Base-by-base conservation (phyloP, 257 asterid genomes). In the Thymus mandschuricus region DNA sequence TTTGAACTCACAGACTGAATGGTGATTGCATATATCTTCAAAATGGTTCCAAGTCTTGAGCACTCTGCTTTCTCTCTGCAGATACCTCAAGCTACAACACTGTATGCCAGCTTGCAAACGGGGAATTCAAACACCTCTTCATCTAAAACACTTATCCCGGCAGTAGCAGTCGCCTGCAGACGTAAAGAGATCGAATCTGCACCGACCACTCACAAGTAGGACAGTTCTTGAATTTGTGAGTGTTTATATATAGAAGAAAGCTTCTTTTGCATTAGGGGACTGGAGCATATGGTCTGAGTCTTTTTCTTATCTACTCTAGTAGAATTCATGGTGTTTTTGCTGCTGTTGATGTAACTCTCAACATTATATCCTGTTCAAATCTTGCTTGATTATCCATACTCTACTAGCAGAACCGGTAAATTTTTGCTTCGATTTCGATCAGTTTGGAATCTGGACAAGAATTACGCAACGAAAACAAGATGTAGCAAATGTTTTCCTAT, bases 61-160 rank as follows among this genome's bases (percentile, higher is more conserved):
- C 6, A 34, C 58, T 66, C 62, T 43, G 66, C 35, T 48, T 72
- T 27, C 12, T 55, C 33, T 66, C 52, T 83, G 85, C 90, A 92
- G 96, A 92, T 75, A 70, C 71, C 6, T 70, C 71, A 55, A 60
- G 77, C 79, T 92, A 92, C 82, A 87, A 92, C 66, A 79, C 66
- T 28, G 69, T 92, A 34, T 92, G 97, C 66, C 81, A 81, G 73
- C 90, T 80, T 62, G 96, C 97, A 28, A 92, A 89, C 76, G 96
- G 96, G 64, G 92, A 87, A 60, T 89, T 75, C 73, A 87, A 87
- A 52, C 91, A 87, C 80, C 63, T 89, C 85, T 86, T 89, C 75
- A 79, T 84, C 72, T 87, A 78, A 21, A 87, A 81, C 46, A 62
- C 43, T 28, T 65, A 41, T 54, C 38, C 27, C 51, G 35, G 50